phyloP scores from a whole-genome alignment of 345 rosid genomes.

The Eutrema yunnanense region DNA sequence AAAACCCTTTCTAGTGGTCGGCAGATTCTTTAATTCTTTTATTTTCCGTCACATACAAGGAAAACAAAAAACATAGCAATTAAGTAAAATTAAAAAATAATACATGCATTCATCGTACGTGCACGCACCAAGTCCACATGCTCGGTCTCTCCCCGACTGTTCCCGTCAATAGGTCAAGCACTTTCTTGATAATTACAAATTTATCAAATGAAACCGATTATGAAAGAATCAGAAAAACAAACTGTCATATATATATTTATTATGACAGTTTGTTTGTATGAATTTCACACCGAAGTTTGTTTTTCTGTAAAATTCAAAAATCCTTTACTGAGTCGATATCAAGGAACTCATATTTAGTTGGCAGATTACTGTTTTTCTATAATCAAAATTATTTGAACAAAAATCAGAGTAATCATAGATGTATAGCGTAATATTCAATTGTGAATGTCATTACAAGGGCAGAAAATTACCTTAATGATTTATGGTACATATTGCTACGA shows the following conservation, averaged over 20 bases:
- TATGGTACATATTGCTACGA: not conserved
- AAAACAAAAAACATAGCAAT: not conserved
- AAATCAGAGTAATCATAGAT: not conserved
- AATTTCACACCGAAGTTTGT: not conserved
- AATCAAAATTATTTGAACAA: not conserved
- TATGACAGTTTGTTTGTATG: not conserved
- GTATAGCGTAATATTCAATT: not conserved
- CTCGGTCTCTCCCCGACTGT: conserved; percentile 1
- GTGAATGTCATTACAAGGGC: not conserved
- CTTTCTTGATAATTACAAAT: not conserved
- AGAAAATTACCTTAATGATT: not conserved
- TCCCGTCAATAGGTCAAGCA: conserved; percentile 9
- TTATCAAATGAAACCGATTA: not conserved
- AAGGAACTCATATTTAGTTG: not conserved
- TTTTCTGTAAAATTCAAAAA: not conserved
- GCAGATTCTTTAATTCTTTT: not conserved
- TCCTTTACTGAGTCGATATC: not conserved
- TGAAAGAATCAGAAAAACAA: not conserved
- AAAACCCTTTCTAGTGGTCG: conserved; percentile 24
- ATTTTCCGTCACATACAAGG: not conserved
- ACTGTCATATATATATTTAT: not conserved
- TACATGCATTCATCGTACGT: conserved; percentile 11
- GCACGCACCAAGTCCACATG: conserved; percentile 22
- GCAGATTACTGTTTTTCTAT: not conserved
- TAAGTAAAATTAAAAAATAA: not conserved